Base-by-base conservation (phyloP, 371 early-diverging fungal species). In the Lichtheimia ornata region DNA sequence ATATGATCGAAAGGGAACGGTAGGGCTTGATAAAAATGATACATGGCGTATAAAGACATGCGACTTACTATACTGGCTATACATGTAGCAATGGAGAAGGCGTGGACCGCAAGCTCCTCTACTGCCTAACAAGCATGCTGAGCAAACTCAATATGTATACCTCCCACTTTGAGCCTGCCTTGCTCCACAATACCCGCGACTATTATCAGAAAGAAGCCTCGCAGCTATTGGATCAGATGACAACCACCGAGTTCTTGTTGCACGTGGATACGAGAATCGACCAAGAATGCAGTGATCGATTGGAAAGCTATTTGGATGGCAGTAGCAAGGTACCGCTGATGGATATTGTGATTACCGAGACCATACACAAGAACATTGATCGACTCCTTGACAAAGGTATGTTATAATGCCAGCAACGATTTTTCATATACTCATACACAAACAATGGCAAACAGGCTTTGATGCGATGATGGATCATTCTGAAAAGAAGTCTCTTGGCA, bases 81-180 rank as follows among this genome's bases (percentile, higher is more conserved):
- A 43, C 2, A 42, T 42, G 17, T 64, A 86, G 90, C 60, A 65
- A 78, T 47, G 89, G 88, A 0, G 73, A 81, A 15, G 59, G 62
- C 2, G 74, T 89, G 14, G 80, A 91, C 56, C 79, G 79, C 5
- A 47, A 62, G n/a, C 55, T 90, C 43, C 62, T 95, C 9, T 73
- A 76, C 6, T 85, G 90, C 1, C 68, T 94, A 15, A 57, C 91
- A n/a, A 78, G 78, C 12, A 94, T 95, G 94, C 68, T 91, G 61
- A 56, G 85, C n/a, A 94, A 94, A 43, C 83, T 95, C 17, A 71
- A 79, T 0, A 71, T 92, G 25, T 95, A 95, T 67, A 57, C 69
- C 13, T 71, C 73, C 14, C 79, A 75, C 25, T 93, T 97, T 68
- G 91, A 94, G 70, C 60, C 74, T 12, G 64, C 73, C 1, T 89